Percentiles rank a stretch among this genome's conserved stretches.
Conservation (phyloP, 2,329 filamentous ascomycete species). For the Colletotrichum spaethianum region DNA sequence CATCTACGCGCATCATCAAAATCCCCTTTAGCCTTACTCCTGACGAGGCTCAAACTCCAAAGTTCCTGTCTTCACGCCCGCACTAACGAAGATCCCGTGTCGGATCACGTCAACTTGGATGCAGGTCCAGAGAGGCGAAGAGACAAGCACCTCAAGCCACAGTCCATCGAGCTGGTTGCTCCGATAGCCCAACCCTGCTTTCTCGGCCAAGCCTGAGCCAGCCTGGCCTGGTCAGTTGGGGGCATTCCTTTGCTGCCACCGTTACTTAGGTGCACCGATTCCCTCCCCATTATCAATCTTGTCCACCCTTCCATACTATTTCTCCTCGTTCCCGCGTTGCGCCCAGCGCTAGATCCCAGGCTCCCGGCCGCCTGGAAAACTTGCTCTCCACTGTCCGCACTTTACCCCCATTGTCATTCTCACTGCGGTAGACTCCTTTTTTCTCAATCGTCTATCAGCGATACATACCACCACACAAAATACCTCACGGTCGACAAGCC, state of each 20-base stretch:
- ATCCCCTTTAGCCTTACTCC: slow-evolving; percentile 15
- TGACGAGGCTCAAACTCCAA: slow-evolving; percentile 24
- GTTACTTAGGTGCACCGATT: slow-evolving; percentile 32
- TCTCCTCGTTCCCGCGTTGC: slow-evolving; percentile 29
- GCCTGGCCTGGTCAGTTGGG: slow-evolving; percentile 31
- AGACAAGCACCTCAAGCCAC: slow-evolving; percentile 41
- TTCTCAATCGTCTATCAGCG: slow-evolving; percentile 21
- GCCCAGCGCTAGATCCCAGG: slow-evolving; percentile 39
- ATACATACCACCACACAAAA: slow-evolving; percentile 25
- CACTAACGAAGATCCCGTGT: slow-evolving; percentile 46
- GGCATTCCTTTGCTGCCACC: slow-evolving; percentile 31
- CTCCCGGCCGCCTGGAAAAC: slow-evolving; percentile 39
- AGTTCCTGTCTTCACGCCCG: slow-evolving; percentile 43
- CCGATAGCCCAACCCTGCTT: slow-evolving; percentile 33
- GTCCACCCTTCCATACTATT: slow-evolving; percentile 10
- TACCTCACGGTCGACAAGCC: not conserved
- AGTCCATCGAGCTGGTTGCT: slow-evolving; percentile 13
- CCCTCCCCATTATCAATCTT: slow-evolving; percentile 22
- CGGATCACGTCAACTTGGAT: slow-evolving; percentile 41
- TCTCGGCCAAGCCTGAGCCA: slow-evolving; percentile 30
- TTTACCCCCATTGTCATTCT: slow-evolving; percentile 13
- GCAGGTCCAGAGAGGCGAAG: slow-evolving; percentile 42
- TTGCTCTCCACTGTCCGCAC: slow-evolving; percentile 29
- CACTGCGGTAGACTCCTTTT: slow-evolving; percentile 39
- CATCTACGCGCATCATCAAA: slow-evolving; percentile 14